Evolutionary conservation across 192 early-diverging fungal species (phyloP).

Genomic region (Coemansia sp.): DNA sequence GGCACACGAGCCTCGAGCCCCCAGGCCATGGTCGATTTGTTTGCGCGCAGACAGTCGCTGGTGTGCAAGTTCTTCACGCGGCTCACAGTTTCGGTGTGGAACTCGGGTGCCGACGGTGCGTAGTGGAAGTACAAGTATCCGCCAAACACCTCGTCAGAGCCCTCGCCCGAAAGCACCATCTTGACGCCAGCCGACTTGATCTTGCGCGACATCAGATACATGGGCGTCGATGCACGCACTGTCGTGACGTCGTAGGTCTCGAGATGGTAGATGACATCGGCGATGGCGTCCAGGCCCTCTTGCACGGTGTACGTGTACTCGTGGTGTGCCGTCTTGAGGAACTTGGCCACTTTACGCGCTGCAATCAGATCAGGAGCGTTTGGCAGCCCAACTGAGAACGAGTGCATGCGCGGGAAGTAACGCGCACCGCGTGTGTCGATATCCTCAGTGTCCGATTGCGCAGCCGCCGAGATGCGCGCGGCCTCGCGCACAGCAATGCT

Average conservation of each 20-base stretch:
- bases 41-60: slow-evolving; percentile 94
- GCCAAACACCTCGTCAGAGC: slow-evolving; percentile 95
- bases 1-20: slow-evolving; percentile 98
- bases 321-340: slow-evolving; percentile 90
- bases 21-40: slow-evolving; percentile 99
- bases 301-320: slow-evolving; percentile 95
- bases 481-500: slow-evolving; percentile 87
- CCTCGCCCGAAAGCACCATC: slow-evolving; percentile 98
- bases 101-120: slow-evolving; percentile 73
- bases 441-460: slow-evolving; percentile 56
- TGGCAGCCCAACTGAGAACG: slow-evolving; percentile 93
- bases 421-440: slow-evolving; percentile 62
- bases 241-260: slow-evolving; percentile 99
- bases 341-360: slow-evolving; percentile 85
- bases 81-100: slow-evolving; percentile 88
- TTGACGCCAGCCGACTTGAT: slow-evolving; percentile 99
- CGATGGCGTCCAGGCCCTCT: slow-evolving; percentile 93
- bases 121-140: slow-evolving; percentile 98
- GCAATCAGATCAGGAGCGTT: slow-evolving; percentile 91
- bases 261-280: slow-evolving; percentile 94
- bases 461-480: slow-evolving; percentile 59
- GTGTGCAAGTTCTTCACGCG: slow-evolving; percentile 98
- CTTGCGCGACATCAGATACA: slow-evolving; percentile 97
- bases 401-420: slow-evolving; percentile 90
- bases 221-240: slow-evolving; percentile 96